A percentile compares a stretch with the other conserved stretches of the same genome.
These are phyloP conservation scores for Ceratobasidium sp. DNA, from an alignment of 1,284 basidiomycete species.

Conservation along the genomic window DNA sequence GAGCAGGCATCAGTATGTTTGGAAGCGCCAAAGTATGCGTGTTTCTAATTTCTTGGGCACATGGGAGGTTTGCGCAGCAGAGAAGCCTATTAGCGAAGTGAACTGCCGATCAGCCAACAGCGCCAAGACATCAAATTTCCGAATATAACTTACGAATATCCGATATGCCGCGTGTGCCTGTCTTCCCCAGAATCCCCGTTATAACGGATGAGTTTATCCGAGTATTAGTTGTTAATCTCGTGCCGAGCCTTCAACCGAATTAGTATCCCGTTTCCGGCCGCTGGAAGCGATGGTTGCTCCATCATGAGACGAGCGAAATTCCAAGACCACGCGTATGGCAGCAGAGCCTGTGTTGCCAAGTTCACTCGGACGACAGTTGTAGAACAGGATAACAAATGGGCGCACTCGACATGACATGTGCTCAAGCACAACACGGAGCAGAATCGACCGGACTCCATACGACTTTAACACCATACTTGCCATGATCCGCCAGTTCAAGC, in stretches of 20 bases:
- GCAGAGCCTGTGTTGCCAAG: too few species aligned
- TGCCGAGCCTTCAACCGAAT: neutral
- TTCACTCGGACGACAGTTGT: too few species aligned
- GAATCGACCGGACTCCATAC: too few species aligned
- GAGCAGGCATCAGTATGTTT: neutral
- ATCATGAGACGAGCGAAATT: too few species aligned
- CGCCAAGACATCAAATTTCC: slow-evolving; percentile 24
- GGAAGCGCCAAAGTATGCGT: slow-evolving; percentile 15
- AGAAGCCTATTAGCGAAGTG: slow-evolving; percentile 10
- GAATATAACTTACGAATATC: neutral
- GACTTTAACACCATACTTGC: too few species aligned
- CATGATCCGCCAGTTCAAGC: too few species aligned
- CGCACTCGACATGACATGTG: too few species aligned
- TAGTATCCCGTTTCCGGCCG: neutral
- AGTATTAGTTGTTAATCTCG: neutral
- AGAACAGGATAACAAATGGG: too few species aligned
- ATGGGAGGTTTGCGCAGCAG: slow-evolving; percentile 9
- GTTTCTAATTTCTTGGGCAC: slow-evolving; percentile 2
- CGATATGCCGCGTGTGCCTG: neutral
- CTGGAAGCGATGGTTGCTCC: neutral
- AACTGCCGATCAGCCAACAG: neutral
- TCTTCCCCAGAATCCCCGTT: neutral
- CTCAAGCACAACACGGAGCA: too few species aligned
- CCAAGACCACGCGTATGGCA: too few species aligned
- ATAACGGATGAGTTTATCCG: neutral